A percentile compares a stretch with the other conserved stretches of the same genome.
phyloP scores from a whole-genome alignment of 148 eudicot species.

The Linanthus parryae region DNA sequence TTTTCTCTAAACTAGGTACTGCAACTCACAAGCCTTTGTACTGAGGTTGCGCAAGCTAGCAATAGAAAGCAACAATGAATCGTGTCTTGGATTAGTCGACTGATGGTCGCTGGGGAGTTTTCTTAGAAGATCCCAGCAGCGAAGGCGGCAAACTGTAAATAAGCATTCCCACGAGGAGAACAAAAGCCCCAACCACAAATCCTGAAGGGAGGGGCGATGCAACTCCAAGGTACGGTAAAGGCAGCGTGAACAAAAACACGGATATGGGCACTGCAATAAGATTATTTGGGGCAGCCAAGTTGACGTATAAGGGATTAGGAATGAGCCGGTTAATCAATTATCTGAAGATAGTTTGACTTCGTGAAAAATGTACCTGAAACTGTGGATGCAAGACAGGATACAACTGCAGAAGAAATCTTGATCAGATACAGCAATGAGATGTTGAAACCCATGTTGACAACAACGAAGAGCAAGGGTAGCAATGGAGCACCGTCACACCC shows the following conservation, averaged over 20 bases:
- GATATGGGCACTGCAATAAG: slow-evolving; percentile 64
- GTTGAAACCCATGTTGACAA: slow-evolving; percentile 92
- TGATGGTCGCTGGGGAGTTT: slow-evolving; percentile 14
- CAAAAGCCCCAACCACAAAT: slow-evolving; percentile 56
- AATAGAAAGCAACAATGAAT: not conserved
- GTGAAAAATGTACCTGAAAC: slow-evolving; percentile 67
- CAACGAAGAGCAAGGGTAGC: slow-evolving; percentile 72
- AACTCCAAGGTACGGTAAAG: slow-evolving; percentile 81
- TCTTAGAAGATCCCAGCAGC: slow-evolving; percentile 23
- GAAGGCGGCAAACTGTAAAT: slow-evolving; percentile 57
- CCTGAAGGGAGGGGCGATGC: slow-evolving; percentile 86
- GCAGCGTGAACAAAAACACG: slow-evolving; percentile 74
- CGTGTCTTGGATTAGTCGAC: slow-evolving; percentile 4
- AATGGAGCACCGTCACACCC: slow-evolving; percentile 95
- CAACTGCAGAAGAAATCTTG: slow-evolving; percentile 89
- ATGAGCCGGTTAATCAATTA: too few relatives aligned
- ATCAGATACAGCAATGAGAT: slow-evolving; percentile 83
- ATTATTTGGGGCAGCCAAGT: too few relatives aligned
- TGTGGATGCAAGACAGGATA: slow-evolving; percentile 89
- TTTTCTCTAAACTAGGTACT: not conserved
- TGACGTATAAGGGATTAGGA: too few relatives aligned
- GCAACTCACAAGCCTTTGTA: not conserved
- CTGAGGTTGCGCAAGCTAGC: not conserved
- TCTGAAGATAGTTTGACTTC: too few relatives aligned
- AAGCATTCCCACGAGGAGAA: slow-evolving; percentile 72